These are phyloP conservation scores for Aspergillus thermomutatus DNA, from an alignment of 2,329 filamentous ascomycete genomes.

Conservation along the genomic window DNA sequence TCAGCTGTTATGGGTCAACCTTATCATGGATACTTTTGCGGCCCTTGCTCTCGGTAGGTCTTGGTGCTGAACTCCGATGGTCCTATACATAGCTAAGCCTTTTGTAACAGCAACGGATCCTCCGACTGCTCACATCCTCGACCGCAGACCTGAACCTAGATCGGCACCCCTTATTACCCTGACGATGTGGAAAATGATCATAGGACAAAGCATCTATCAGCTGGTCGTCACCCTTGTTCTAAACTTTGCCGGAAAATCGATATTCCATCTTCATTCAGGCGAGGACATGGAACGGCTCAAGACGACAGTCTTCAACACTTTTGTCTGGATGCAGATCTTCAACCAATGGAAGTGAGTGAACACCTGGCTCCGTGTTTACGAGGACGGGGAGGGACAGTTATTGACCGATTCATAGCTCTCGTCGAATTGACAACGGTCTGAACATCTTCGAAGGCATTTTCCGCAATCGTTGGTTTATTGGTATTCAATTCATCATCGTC, in stretches of 20 bases:
- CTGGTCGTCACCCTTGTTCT: conserved; percentile 40
- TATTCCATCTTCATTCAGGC: conserved; percentile 27
- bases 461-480: conserved; percentile 50
- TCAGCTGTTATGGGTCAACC: conserved; percentile 66
- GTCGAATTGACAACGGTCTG: conserved; percentile 43
- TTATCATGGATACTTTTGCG: conserved; percentile 69
- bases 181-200: conserved; percentile 48
- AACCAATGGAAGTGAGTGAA: conserved; percentile 47
- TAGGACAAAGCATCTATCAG: conserved; percentile 43
- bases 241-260: conserved; percentile 44
- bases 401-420: conserved; percentile 21
- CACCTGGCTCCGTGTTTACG: background rate
- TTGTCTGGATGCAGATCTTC: conserved; percentile 47
- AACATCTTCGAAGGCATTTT: conserved; percentile 45
- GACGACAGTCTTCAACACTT: conserved; percentile 45
- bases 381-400: background rate
- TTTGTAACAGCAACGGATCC: conserved; percentile 54
- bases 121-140: conserved; percentile 55
- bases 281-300: conserved; percentile 25
- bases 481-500: conserved; percentile 64
- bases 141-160: conserved; percentile 50
- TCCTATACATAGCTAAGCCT: conserved; percentile 1
- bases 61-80: background rate
- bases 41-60: conserved; percentile 53
- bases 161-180: conserved; percentile 44